Evolutionary conservation across 306 rosid genomes (phyloP).

Genomic region (Medicago ruthenica): DNA sequence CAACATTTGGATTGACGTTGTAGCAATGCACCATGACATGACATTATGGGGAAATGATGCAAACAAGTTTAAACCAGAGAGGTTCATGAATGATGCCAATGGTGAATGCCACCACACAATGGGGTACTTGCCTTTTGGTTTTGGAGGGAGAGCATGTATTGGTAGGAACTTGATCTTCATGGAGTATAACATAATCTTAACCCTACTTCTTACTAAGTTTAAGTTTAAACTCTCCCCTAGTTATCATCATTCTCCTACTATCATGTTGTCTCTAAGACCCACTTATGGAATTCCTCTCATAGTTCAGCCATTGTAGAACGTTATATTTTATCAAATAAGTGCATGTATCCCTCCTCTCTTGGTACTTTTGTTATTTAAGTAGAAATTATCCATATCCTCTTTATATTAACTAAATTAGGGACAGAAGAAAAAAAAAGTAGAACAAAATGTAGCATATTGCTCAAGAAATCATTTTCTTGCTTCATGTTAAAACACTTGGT

Average conservation of each 20-base stretch:
- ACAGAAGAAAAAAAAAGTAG: too few species aligned
- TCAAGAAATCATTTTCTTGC: too few species aligned
- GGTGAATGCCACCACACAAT: constrained; percentile 85
- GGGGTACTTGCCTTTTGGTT: constrained; percentile 91
- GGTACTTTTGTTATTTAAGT: too few species aligned
- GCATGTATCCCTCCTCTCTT: too few species aligned
- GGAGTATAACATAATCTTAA: constrained; percentile 20
- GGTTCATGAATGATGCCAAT: constrained; percentile 31
- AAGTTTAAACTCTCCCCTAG: constrained; percentile 56
- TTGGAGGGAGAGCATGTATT: constrained; percentile 87
- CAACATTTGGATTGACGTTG: constrained; percentile 86
- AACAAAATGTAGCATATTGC: too few species aligned
- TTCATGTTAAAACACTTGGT: too few species aligned
- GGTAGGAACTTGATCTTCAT: constrained; percentile 76
- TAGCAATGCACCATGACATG: constrained; percentile 79
- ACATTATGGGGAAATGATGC: constrained; percentile 78
- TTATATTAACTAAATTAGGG: too few species aligned
- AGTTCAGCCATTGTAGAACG: constrained; percentile 47
- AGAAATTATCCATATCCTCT: too few species aligned
- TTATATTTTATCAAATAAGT: background rate
- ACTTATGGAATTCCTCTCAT: constrained; percentile 65
- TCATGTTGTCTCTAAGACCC: constrained; percentile 76
- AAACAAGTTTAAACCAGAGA: constrained; percentile 69
- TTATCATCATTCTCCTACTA: constrained; percentile 75
- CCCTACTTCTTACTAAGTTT: constrained; percentile 72